Conservation (phyloP, 495 filamentous ascomycete genomes). For the Aspergillus diversus region DNA sequence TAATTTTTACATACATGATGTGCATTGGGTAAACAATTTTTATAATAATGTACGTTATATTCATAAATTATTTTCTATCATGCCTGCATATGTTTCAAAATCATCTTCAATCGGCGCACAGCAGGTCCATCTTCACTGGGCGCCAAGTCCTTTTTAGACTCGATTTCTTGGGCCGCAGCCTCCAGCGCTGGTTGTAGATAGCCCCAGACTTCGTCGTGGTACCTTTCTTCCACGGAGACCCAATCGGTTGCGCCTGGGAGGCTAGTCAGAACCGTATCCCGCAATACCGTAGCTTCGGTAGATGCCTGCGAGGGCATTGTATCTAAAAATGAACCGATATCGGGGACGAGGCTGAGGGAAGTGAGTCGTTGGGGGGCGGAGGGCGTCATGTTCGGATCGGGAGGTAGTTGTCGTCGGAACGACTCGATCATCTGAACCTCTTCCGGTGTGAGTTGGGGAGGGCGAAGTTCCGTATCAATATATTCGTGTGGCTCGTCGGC, state of each 20-base stretch:
- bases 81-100: conserved; percentile 51
- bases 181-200: conserved; percentile 64
- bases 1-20: background rate
- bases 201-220: conserved; percentile 82
- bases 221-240: conserved; percentile 65
- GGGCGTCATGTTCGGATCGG: conserved; percentile 4
- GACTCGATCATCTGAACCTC: conserved; percentile 44
- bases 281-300: conserved; percentile 25
- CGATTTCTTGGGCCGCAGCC: conserved; percentile 64
- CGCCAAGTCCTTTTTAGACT: conserved; percentile 47
- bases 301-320: conserved; percentile 18
- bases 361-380: conserved; percentile 26
- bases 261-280: conserved; percentile 35
- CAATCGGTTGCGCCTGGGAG: conserved; percentile 53
- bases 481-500: conserved; percentile 45
- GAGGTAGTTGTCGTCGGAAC: conserved; percentile 31
- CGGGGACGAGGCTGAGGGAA: conserved; percentile 43
- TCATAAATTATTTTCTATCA: conserved; percentile 1
- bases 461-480: conserved; percentile 33
- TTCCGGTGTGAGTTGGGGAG: conserved; percentile 27
- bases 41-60: background rate
- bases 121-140: conserved; percentile 44
- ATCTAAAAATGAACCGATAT: conserved; percentile 44
- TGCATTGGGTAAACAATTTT: background rate
- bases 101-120: conserved; percentile 53